Percentiles rank a stretch among this genome's conserved stretches.
These are phyloP conservation scores for Ceratocystis ficicola DNA, from an alignment of 2,329 filamentous ascomycete species.

Conservation along the genomic window DNA sequence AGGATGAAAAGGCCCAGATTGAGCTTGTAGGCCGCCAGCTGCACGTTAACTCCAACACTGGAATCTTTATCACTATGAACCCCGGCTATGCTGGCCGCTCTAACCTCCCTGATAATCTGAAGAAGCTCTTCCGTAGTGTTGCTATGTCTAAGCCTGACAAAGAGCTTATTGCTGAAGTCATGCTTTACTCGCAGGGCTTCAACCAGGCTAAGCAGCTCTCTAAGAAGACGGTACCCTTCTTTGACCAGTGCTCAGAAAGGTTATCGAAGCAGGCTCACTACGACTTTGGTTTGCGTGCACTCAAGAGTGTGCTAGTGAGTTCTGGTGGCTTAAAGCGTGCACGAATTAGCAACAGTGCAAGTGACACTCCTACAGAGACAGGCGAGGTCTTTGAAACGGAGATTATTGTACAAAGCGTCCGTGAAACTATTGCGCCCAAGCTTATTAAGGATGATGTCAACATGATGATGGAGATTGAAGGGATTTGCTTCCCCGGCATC, in stretches of 20 bases:
- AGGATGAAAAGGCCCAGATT: constrained; percentile 77
- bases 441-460: constrained; percentile 86
- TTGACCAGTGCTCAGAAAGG: constrained; percentile 70
- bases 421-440: constrained; percentile 96
- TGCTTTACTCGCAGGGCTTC: constrained; percentile 99
- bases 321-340: constrained; percentile 91
- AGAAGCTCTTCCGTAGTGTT: constrained; percentile 98
- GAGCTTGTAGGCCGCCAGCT: constrained; percentile 88
- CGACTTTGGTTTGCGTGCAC: constrained; percentile 90
- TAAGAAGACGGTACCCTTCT: constrained; percentile 95
- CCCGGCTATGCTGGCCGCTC: constrained; percentile 96
- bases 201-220: constrained; percentile 88
- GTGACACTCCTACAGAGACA: constrained; percentile 34
- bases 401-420: constrained; percentile 95
- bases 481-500: constrained; percentile 79
- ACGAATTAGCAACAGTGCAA: constrained; percentile 42
- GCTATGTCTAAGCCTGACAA: constrained; percentile 99
- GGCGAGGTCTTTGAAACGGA: constrained; percentile 61
- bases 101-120: constrained; percentile 95
- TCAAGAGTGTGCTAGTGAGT: constrained; percentile 97
- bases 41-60: constrained; percentile 80
- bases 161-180: constrained; percentile 97
- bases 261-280: constrained; percentile 97
- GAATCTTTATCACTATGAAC: constrained; percentile 99
- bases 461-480: constrained; percentile 73